These are phyloP conservation scores for Gymnopilus dilepis DNA, from an alignment of 768 basidiomycete genomes.

Conservation along the genomic window DNA sequence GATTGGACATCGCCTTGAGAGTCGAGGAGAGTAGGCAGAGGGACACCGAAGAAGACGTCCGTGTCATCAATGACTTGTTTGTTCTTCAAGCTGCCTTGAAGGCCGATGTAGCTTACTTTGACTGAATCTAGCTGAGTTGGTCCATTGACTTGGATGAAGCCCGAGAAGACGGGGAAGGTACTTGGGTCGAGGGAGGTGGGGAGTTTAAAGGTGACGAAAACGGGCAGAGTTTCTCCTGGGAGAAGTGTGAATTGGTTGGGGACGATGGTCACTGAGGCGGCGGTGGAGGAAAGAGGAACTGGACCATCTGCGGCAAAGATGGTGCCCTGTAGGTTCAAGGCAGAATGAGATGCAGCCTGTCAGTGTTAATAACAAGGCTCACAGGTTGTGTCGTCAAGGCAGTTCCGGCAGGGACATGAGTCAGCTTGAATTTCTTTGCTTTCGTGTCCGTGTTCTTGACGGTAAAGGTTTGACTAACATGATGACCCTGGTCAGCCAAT, in stretches of 20 bases:
- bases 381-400: slow-evolving; percentile 51
- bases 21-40: slow-evolving; percentile 48
- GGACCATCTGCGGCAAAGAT: slow-evolving; percentile 52
- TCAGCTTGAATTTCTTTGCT: slow-evolving; percentile 49
- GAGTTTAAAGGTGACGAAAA: slow-evolving; percentile 50
- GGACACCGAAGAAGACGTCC: slow-evolving; percentile 48
- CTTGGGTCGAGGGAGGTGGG: slow-evolving; percentile 50
- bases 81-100: slow-evolving; percentile 46
- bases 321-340: slow-evolving; percentile 35
- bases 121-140: slow-evolving; percentile 36
- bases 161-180: slow-evolving; percentile 63
- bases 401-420: slow-evolving; percentile 63
- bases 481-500: background rate
- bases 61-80: slow-evolving; percentile 59
- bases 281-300: slow-evolving; percentile 49
- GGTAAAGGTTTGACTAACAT: slow-evolving; percentile 51
- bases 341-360: background rate
- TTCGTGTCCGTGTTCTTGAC: slow-evolving; percentile 54
- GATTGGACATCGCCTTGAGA: slow-evolving; percentile 44
- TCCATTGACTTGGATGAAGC: slow-evolving; percentile 55
- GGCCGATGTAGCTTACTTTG: slow-evolving; percentile 54
- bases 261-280: slow-evolving; percentile 53
- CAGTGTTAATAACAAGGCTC: slow-evolving; percentile 5
- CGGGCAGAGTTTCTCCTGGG: slow-evolving; percentile 45
- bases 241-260: slow-evolving; percentile 47